Conservation (phyloP, 2,329 filamentous ascomycete genomes). For the Calonectria hongkongensis region DNA sequence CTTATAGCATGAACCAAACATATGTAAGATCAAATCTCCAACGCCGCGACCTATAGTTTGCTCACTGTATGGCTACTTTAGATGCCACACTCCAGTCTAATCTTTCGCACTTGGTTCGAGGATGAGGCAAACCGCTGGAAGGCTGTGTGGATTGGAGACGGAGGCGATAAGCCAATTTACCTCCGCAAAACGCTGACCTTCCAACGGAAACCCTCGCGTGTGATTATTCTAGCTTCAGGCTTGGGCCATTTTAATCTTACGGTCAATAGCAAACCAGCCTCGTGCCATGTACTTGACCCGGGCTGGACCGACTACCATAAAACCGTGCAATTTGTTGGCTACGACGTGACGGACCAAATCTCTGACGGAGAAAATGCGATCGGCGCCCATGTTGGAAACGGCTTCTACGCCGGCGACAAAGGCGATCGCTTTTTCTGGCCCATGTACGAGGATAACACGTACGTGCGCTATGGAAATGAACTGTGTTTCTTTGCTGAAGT, state of each 20-base stretch:
- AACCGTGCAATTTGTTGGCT: conserved; percentile 65
- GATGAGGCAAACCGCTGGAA: conserved; percentile 63
- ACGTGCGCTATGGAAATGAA: conserved; percentile 62
- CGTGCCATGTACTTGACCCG: conserved; percentile 60
- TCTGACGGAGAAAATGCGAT: conserved; percentile 60
- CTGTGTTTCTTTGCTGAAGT: conserved; percentile 64
- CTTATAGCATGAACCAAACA: conserved; percentile 65
- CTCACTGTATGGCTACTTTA: conserved; percentile 56
- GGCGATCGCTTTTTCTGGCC: conserved; percentile 66
- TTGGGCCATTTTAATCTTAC: conserved; percentile 63
- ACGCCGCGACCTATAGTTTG: neutral
- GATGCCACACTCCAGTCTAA: conserved; percentile 64
- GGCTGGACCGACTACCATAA: conserved; percentile 64
- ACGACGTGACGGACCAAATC: conserved; percentile 62
- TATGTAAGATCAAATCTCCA: conserved; percentile 50
- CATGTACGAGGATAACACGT: conserved; percentile 64
- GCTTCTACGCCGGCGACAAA: conserved; percentile 66
- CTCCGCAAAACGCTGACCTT: conserved; percentile 59
- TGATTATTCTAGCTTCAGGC: conserved; percentile 61
- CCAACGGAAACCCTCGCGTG: conserved; percentile 55
- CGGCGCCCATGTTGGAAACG: conserved; percentile 64
- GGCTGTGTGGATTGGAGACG: conserved; percentile 63
- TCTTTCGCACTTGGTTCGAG: conserved; percentile 65
- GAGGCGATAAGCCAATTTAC: conserved; percentile 63
- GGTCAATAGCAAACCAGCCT: conserved; percentile 59